A percentile compares a stretch with the other conserved stretches of the same genome.
phyloP scores from a whole-genome alignment of 1,139 yeast genomes.

The Geotrichum europaeum region DNA sequence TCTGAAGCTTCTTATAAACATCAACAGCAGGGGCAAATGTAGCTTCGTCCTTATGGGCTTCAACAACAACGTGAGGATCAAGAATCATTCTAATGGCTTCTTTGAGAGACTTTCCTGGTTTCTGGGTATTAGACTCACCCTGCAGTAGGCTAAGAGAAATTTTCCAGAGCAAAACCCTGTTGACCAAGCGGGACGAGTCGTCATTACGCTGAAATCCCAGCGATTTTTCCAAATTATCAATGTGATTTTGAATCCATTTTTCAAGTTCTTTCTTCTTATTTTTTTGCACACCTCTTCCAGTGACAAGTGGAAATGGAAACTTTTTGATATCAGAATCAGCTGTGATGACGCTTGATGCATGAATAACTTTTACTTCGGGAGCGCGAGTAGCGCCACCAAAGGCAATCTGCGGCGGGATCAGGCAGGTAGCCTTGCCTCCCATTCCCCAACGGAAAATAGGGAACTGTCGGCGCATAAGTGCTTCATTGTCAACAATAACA shows the following conservation, averaged over 20 bases:
- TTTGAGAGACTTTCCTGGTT: conserved; percentile 14
- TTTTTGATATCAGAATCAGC: conserved; percentile 29
- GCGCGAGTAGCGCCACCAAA: conserved; percentile 28
- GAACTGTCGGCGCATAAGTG: conserved; percentile 49
- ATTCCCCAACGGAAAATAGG: conserved; percentile 73
- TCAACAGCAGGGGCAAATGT: conserved; percentile 18
- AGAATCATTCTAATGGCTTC: conserved; percentile 12
- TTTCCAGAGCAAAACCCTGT: conserved; percentile 32
- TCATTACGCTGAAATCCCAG: conserved; percentile 17
- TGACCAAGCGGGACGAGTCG: conserved; percentile 18
- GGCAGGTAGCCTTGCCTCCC: conserved; percentile 41
- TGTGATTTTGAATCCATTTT: conserved; percentile 45
- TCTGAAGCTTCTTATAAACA: conserved; percentile 13
- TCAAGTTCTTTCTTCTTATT: conserved; percentile 58
- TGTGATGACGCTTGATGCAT: conserved; percentile 31
- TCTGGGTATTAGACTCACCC: conserved; percentile 22
- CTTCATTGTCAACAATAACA: conserved; percentile 30
- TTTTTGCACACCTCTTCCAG: conserved; percentile 37
- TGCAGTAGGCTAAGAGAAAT: conserved; percentile 28
- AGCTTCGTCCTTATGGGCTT: conserved; percentile 17
- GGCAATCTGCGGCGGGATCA: conserved; percentile 40
- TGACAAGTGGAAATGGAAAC: conserved; percentile 60
- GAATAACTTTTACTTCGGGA: conserved; percentile 29
- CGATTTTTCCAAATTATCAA: conserved; percentile 11
- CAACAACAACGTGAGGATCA: conserved; percentile 18